A percentile compares a stretch with the other conserved stretches of the same genome.
phyloP scores from a whole-genome alignment of 2,329 filamentous ascomycete genomes.

The Alternaria incomplexa region DNA sequence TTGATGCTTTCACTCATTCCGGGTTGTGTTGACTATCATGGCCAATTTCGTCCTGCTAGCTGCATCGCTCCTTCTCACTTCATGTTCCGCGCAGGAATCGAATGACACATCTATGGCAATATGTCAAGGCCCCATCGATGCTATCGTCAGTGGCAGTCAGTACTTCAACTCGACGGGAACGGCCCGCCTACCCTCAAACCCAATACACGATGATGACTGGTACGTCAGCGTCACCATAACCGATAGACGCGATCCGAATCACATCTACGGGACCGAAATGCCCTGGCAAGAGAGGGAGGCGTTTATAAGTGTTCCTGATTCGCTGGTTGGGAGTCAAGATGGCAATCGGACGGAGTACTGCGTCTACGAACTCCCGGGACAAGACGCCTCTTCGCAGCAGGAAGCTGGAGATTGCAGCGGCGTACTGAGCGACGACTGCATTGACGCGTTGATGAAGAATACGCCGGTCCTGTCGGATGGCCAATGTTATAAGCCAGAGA shows the following conservation, averaged over 20 bases:
- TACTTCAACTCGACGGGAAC: not conserved
- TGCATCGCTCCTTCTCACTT: not conserved
- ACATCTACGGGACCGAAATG: not conserved
- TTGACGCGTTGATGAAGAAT: not conserved
- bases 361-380: not conserved
- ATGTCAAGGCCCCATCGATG: not conserved
- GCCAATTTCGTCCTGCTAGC: not conserved
- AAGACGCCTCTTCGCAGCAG: not conserved
- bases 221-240: constrained; percentile 1
- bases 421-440: not conserved
- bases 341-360: not conserved
- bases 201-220: not conserved
- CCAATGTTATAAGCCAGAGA: not conserved
- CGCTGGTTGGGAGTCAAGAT: not conserved
- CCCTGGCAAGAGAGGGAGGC: not conserved
- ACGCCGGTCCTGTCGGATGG: not conserved
- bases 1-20: not conserved
- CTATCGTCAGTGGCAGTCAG: not conserved
- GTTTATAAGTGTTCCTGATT: not conserved
- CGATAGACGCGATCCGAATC: not conserved
- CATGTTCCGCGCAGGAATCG: not conserved
- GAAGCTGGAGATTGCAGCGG: not conserved
- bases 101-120: not conserved
- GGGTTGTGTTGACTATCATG: not conserved
- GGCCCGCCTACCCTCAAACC: not conserved